Percentiles rank a stretch among this genome's conserved stretches.
phyloP scores from a whole-genome alignment of 208 protist species.

The Crithidia bombi region DNA sequence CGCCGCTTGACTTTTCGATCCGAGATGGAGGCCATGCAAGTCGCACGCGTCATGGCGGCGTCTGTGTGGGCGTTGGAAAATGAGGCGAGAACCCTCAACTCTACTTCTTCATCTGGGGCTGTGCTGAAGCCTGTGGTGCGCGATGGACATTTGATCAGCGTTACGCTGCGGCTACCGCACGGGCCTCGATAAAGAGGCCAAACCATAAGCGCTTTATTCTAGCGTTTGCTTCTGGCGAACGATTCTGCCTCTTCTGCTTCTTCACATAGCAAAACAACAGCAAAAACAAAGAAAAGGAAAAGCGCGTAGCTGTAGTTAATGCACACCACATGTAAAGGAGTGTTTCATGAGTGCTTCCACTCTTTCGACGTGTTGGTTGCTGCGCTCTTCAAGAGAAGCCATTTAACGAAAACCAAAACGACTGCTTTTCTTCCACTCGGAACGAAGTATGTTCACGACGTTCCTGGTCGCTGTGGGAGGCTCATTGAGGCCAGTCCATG shows the following conservation, averaged over 20 bases:
- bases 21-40: constrained; percentile 61
- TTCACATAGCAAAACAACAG: neutral
- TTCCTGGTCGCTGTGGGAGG: no score
- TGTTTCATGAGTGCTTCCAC: no score
- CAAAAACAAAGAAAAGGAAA: neutral
- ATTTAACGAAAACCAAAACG: no score
- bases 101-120: neutral
- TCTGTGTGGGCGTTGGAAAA: constrained; percentile 20
- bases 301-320: no score
- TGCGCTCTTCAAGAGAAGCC: no score
- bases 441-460: neutral
- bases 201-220: neutral
- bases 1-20: constrained; percentile 47
- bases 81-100: neutral
- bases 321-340: no score
- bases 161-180: constrained; percentile 22
- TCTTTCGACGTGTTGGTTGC: no score
- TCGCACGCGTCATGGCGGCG: constrained; percentile 63
- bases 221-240: neutral
- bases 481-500: no score
- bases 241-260: neutral
- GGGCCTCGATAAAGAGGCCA: neutral
- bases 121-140: constrained; percentile 50
- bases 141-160: constrained; percentile 39
- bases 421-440: neutral